Evolutionary conservation across 1,284 basidiomycete species (phyloP), one percentile per base, ranked within the genome.

Genomic region (Rhodotorula sp.): DNA sequence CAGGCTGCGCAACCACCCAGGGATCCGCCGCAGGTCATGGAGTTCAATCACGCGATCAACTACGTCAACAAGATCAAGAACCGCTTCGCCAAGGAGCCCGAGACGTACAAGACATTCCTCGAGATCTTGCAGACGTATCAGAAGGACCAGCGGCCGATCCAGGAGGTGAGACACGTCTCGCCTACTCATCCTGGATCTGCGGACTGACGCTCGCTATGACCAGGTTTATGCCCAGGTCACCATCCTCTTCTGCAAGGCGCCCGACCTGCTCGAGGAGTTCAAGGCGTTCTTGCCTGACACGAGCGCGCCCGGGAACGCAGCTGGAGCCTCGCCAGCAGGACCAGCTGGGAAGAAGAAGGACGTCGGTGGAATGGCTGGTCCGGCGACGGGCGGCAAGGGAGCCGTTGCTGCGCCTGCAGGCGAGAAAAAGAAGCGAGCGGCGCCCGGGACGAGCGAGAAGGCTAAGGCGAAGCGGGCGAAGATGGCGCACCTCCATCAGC

Each of bases 31-130:
- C 62, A 65, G 44, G 47, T 62, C n/a, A 80, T 85, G 71, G 93
- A 98, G 79, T 97, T 98, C 84, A 94, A 96, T 80, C 93, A 95
- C 79, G 95, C 95, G 37, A 98, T 99, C 76, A 89, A 92, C 77
- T 99, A 95, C 80, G 88, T 99, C 76, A 97, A 97, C 86, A 95
- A 94, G 84, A 98, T 99, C 84, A 99, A 99, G 83, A 88, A 89
- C 59, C 88, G 94, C 59, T 98, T 90, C 81, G 84, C 87, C 34
- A 88, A 90, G 72, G 93, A 97, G 74, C 88, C 90, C 37, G 92
- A 95, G 77, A 95, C 90, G 58, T 99, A 99, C 84, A 97, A 97
- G 82, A 89, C 93, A 78, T 99, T 99, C 81, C 83, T 99, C 77
- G 95, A 99, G 83, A 94, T 99, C 64, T 82, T 99, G 74, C 95